Conservation (phyloP, 192 early-diverging fungal species). For the Backusella sp. region DNA sequence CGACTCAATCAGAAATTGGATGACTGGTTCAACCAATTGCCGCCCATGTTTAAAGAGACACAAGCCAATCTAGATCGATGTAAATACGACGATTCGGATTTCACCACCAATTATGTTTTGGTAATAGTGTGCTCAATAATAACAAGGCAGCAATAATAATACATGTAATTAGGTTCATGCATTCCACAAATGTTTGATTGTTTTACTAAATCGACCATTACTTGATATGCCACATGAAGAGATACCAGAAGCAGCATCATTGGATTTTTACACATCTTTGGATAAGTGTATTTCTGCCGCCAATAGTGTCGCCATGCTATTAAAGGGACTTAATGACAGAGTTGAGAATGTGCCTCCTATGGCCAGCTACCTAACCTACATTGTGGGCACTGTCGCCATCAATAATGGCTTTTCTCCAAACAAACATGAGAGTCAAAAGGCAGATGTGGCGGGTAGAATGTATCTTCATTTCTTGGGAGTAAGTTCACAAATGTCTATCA, state of each 20-base stretch:
- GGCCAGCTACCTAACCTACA: slow-evolving; percentile 44
- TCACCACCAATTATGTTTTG: slow-evolving; percentile 11
- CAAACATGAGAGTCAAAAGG: slow-evolving; percentile 31
- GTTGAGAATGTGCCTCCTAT: slow-evolving; percentile 39
- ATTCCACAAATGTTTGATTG: slow-evolving; percentile 40
- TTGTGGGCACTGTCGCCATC: slow-evolving; percentile 48
- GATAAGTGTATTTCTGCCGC: slow-evolving; percentile 40
- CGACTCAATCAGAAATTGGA: slow-evolving; percentile 38
- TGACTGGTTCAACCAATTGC: slow-evolving; percentile 39
- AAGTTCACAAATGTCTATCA: neutral
- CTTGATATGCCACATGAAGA: slow-evolving; percentile 29
- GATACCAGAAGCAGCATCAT: slow-evolving; percentile 11
- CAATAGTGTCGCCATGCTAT: slow-evolving; percentile 37
- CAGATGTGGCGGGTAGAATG: slow-evolving; percentile 34
- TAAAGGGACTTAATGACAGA: slow-evolving; percentile 29
- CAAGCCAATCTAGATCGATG: slow-evolving; percentile 34
- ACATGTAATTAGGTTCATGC: slow-evolving; percentile 26
- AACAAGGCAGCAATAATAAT: too few species aligned
- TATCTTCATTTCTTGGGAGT: slow-evolving; percentile 28
- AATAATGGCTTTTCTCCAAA: slow-evolving; percentile 43
- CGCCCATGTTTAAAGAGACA: slow-evolving; percentile 31
- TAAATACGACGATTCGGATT: slow-evolving; percentile 20
- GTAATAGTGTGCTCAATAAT: neutral
- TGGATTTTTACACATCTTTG: slow-evolving; percentile 34
- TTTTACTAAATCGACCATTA: slow-evolving; percentile 47